These are phyloP conservation scores for Cyberlindnera subsufficiens DNA, from an alignment of 805 yeast genomes.

Conservation along the genomic window DNA sequence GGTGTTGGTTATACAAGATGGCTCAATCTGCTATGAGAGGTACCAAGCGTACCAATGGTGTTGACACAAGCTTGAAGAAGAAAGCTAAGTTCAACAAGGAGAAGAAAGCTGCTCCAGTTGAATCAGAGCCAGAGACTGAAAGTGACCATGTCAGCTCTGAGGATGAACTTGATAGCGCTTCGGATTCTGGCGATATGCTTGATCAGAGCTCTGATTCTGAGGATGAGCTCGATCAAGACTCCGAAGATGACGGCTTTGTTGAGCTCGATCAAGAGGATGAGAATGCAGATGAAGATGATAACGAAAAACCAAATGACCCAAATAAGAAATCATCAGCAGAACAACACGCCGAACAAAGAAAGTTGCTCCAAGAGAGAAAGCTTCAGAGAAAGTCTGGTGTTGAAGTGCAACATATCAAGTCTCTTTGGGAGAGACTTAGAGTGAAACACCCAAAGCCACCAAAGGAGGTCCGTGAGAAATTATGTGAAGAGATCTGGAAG, in stretches of 20 bases:
- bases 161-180: conserved; percentile 16
- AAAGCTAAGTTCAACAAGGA: conserved; percentile 8
- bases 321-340: conserved; percentile 50
- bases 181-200: conserved; percentile 15
- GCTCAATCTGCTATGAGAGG: conserved; percentile 14
- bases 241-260: conserved; percentile 11
- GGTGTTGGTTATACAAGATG: conserved; percentile 8
- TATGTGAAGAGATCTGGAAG: conserved; percentile 82
- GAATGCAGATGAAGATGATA: conserved; percentile 18
- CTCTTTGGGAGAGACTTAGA: conserved; percentile 86
- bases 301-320: conserved; percentile 24
- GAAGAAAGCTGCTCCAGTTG: conserved; percentile 17
- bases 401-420: conserved; percentile 79
- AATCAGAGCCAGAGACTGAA: conserved; percentile 26
- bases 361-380: conserved; percentile 74
- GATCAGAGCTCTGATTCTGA: conserved; percentile 18
- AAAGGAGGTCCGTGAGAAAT: conserved; percentile 65
- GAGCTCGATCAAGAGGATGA: conserved; percentile 23
- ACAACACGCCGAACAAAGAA: conserved; percentile 79
- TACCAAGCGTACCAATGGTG: conserved; percentile 17
- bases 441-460: conserved; percentile 80
- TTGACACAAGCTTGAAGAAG: conserved; percentile 7
- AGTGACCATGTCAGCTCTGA: conserved; percentile 10
- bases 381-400: conserved; percentile 81
- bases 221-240: conserved; percentile 26